Evolutionary conservation across 129 eudicot genomes (phyloP), one percentile per base, ranked within the genome.

Genomic region (Artemisia argyi): DNA sequence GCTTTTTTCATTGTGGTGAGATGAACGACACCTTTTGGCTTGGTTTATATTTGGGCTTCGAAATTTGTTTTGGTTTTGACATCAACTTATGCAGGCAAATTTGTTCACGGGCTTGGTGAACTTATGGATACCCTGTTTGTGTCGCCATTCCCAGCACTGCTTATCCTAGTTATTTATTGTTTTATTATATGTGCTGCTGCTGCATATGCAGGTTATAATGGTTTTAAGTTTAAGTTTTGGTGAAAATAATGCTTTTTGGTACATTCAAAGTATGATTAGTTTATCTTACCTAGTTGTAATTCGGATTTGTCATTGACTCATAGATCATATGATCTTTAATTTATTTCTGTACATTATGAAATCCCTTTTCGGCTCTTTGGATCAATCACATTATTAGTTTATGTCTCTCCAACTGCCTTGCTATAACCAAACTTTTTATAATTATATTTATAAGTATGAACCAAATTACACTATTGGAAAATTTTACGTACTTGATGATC

Each of bases 81-180:
- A 22, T 47, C 7, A 44, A 35, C 68, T 47, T 67, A 20, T 73
- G 90, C 88, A 92, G 98, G 98, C 92, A 69, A 87, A 92, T 81
- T 73, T 92, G 61, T 73, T 92, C 22, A 92, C 98, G 0, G 96
- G 98, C 46, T 74, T 89, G 79, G 92, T 92, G 67, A 92, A 92
- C 78, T 82, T 92, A 80, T 89, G 18, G 86, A 89, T 61, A 92
- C 98, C 60, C 78, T 92, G 49, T 82, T 70, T 71, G 88, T 75
- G 32, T 72, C 91, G 20, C 61, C 84, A 2, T 13, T 73, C 51
- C 20, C 84, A 53, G 88, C 96, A 10, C 57, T 87, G 47, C 47
- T 80, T 20, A 78, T 85, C 69, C 81, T 92, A 73, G 53, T 85
- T 50, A 46, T 59, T 16, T 92, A 92, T 73, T 68, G 85, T 64